These are phyloP conservation scores for Suillus paluster DNA, from an alignment of 768 basidiomycete species.

Conservation along the genomic window DNA sequence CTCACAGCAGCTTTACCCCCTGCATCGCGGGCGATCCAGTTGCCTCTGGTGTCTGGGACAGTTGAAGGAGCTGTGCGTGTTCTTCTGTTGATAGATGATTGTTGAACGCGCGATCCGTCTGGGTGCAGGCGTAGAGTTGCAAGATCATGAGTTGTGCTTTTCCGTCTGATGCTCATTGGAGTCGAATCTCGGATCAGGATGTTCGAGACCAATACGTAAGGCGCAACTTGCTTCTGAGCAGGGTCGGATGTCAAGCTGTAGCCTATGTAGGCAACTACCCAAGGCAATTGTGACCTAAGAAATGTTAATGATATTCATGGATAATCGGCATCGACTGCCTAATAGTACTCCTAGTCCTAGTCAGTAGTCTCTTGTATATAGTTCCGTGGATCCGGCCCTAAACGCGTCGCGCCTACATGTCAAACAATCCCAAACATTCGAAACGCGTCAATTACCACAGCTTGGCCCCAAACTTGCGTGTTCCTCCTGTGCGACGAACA, in stretches of 20 bases:
- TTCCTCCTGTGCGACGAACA: constrained; percentile 13
- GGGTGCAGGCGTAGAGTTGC: constrained; percentile 67
- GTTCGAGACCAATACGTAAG: constrained; percentile 6
- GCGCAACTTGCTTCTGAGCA: neutral
- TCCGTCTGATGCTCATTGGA: constrained; percentile 37
- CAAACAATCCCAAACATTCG: constrained; percentile 5
- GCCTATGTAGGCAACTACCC: neutral
- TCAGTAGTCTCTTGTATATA: neutral
- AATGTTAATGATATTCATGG: neutral
- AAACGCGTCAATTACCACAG: constrained; percentile 7
- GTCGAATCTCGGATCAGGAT: constrained; percentile 1
- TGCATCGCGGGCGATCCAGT: constrained; percentile 72
- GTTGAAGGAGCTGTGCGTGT: constrained; percentile 39
- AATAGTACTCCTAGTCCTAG: neutral
- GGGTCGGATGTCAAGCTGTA: neutral
- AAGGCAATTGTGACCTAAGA: too few relatives aligned
- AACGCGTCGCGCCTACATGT: constrained; percentile 23
- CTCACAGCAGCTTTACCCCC: constrained; percentile 53
- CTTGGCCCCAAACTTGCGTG: neutral
- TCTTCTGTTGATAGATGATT: constrained; percentile 40
- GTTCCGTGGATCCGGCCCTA: neutral
- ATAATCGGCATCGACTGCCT: neutral
- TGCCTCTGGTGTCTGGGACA: constrained; percentile 53
- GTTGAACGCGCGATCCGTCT: constrained; percentile 64
- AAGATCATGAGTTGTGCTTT: constrained; percentile 67